Evolutionary conservation across 2,329 filamentous ascomycete species (phyloP), one percentile per base, ranked within the genome.

Genomic region (Fusarium goolgardi): DNA sequence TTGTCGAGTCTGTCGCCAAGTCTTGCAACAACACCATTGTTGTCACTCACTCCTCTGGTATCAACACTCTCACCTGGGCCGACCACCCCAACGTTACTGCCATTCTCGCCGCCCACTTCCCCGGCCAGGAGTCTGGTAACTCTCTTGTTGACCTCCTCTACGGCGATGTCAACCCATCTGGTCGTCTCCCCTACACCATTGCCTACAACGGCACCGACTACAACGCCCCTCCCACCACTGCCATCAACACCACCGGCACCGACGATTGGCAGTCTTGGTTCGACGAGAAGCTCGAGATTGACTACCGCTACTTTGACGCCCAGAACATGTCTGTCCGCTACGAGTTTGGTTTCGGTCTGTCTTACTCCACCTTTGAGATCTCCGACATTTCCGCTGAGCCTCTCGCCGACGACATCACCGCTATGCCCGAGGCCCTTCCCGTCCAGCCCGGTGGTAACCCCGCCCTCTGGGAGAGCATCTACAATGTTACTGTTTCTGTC

Each of bases 131-230:
- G 78, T 88, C 88, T 3, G 90, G 90, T 27, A 83, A 88, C 71
- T 88, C 90, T 2, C 80, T 93, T 18, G 85, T 86, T 37, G 87
- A 91, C 70, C 78, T 93, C 35, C 82, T 93, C 4, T 92, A 88
- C 73, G 91, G 90, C 59, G 86, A 89, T 53, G 84, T 86, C 55
- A 89, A 88, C 39, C 90, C 90, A 25, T 89, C 86, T 59, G 90
- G 90, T 10, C 88, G 90, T 69, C 81, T 93, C 12, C 90, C 90
- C 5, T 92, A 92, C 79, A 92, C 90, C n/a, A 86, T 91, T 70
- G 89, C 89, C n/a, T 78, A 80, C 62, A 83, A 84, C 27, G 85
- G 82, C 21, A 80, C 77, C 35, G 81, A 83, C 76, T 82, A 82
- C 75, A 81, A 81, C 44, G 78, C 78, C 1, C 79, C 80, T 5